A percentile compares a stretch with the other conserved stretches of the same genome.
Evolutionary conservation across 176 grass and related monocot species (phyloP).

Genomic region (Ampelocalamus luodianensis): DNA sequence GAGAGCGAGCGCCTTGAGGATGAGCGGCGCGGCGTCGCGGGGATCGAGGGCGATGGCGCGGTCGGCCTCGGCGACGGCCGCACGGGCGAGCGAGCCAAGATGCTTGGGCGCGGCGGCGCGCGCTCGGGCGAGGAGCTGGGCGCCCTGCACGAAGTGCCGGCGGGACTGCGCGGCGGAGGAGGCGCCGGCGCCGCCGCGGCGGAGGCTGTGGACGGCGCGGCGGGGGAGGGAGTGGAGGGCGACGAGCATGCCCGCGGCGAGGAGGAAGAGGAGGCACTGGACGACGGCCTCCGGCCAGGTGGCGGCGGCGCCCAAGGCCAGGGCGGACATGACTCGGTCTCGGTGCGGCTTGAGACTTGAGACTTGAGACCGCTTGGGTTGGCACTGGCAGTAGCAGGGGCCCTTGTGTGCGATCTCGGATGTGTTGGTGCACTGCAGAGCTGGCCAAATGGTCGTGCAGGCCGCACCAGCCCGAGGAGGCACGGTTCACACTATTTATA

Average conservation of each 20-base stretch:
- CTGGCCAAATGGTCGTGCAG: too few relatives aligned
- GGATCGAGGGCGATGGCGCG: constrained; percentile 77
- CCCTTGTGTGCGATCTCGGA: too few relatives aligned
- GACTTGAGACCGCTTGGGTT: too few relatives aligned
- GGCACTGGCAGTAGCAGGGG: too few relatives aligned
- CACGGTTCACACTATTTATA: too few relatives aligned
- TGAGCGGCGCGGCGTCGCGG: constrained; percentile 70
- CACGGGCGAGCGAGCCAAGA: constrained; percentile 39
- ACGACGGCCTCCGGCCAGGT: constrained; percentile 57
- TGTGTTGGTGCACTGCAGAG: too few relatives aligned
- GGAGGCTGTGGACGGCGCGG: constrained; percentile 49
- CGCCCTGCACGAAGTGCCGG: constrained; percentile 75
- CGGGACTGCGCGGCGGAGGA: constrained; percentile 56
- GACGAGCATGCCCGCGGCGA: constrained; percentile 63
- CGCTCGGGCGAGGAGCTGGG: constrained; percentile 77
- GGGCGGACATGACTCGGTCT: constrained; percentile 33
- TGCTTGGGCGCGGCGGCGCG: constrained; percentile 36
- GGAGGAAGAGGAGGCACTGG: constrained; percentile 65
- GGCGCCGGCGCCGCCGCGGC: constrained; percentile 31
- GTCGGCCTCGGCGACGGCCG: constrained; percentile 73
- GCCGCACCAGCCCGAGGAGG: too few relatives aligned
- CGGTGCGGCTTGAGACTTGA: too few relatives aligned
- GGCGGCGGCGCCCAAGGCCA: constrained; percentile 38
- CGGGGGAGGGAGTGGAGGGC: constrained; percentile 73
- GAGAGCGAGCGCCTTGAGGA: constrained; percentile 88